Base-by-base conservation (phyloP, 1,284 basidiomycete species). In the Pulchroboletus neoregius region DNA sequence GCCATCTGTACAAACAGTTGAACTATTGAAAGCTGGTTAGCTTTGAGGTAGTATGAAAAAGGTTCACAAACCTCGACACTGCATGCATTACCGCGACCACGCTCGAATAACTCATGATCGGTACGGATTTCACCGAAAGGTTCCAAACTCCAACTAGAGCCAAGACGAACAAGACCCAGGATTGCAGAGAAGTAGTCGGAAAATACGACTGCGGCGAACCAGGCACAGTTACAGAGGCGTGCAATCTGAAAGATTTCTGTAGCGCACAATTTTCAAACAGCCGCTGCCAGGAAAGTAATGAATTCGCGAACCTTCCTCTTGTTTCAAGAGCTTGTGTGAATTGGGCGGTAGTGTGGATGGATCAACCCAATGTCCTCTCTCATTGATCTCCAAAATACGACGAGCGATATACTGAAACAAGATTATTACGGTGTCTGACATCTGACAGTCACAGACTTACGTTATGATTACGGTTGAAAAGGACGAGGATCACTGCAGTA, bases 401-500 rank as follows among this genome's bases (percentile, higher is more conserved):
- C 73, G 72, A 5, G 85, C 89, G 54, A 94, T 91, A 62, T 85
- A 90, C 87, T 90, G 15, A 37, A 35, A 26, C 16, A 34, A 30
- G 4, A n/a, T 45, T 22, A 37, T 45, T 13, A 30, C 24, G 5
- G 38, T 20, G 13, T 2, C 6, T 3, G 33, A 18, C 16, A 7
- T 16, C 7, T 9, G 35, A 46, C 13, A 16, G 3, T 28, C 6
- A 10, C 9, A 35, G 33, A 68, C 81, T 53, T 51, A 88, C 87
- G 60, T 94, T 94, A 67, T 94, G 91, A 56, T 91, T 91, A 16
- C 89, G 74, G 57, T 77, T 87, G 73, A 94, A 93, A 13, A 92
- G 61, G 12, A 94, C 76, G 20, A 91, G 72, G 18, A 93, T 66
- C 7, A 79, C 82, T 47, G 81, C 80, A 40, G 84, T 80, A 3